A percentile compares a stretch with the other conserved stretches of the same genome.
Conservation (phyloP, 2,329 filamentous ascomycete genomes). For the Lachnellula willkommii region DNA sequence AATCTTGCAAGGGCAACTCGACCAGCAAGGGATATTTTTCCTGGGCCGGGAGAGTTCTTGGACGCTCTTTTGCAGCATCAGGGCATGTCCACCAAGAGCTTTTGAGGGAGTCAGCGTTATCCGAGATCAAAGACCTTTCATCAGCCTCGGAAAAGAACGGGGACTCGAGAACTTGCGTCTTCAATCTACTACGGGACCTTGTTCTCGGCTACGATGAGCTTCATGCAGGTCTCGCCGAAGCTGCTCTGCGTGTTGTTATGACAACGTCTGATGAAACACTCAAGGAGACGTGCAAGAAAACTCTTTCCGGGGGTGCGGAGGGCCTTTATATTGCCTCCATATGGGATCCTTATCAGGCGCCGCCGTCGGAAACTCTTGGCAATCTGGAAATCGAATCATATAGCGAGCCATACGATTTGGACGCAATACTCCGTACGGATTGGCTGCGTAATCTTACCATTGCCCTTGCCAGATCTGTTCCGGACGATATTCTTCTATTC, state of each 20-base stretch:
- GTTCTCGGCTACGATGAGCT: slow-evolving; percentile 52
- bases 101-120: slow-evolving; percentile 53
- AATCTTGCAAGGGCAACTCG: slow-evolving; percentile 61
- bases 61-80: slow-evolving; percentile 73
- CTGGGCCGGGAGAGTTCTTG: slow-evolving; percentile 82
- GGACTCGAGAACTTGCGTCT: slow-evolving; percentile 57
- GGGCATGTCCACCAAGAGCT: slow-evolving; percentile 61
- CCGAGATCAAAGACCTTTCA: slow-evolving; percentile 37
- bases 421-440: slow-evolving; percentile 38
- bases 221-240: slow-evolving; percentile 56
- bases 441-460: slow-evolving; percentile 62
- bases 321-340: slow-evolving; percentile 49
- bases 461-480: slow-evolving; percentile 53
- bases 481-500: slow-evolving; percentile 62
- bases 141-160: slow-evolving; percentile 32
- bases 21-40: slow-evolving; percentile 65
- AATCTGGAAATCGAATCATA: slow-evolving; percentile 6
- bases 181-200: slow-evolving; percentile 57
- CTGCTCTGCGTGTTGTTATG: slow-evolving; percentile 51
- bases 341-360: slow-evolving; percentile 52
- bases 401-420: slow-evolving; percentile 15
- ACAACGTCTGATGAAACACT: slow-evolving; percentile 39
- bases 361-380: slow-evolving; percentile 44
- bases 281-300: slow-evolving; percentile 45
- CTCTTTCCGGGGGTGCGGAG: slow-evolving; percentile 46